Evolutionary conservation across 2,329 filamentous ascomycete genomes (phyloP).

Genomic region (Calonectria pseudoturangicola): DNA sequence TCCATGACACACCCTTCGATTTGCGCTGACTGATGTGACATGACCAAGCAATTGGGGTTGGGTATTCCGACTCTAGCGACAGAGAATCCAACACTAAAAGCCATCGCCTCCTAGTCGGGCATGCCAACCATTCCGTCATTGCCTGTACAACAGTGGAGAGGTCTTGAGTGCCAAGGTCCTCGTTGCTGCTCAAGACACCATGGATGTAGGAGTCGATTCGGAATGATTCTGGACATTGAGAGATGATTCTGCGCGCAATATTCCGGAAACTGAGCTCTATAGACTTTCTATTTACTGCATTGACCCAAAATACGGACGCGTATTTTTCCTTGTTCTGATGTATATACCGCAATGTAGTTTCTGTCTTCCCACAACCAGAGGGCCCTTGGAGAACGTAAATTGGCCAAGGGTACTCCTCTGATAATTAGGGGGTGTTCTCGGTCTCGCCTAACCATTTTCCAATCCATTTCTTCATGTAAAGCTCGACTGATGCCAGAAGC

Average conservation of each 20-base stretch:
- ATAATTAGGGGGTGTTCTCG: background rate
- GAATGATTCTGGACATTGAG: background rate
- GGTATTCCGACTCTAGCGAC: background rate
- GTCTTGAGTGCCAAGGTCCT: background rate
- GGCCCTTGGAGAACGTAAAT: background rate
- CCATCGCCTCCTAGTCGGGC: background rate
- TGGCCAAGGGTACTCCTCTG: background rate
- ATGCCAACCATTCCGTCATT: background rate
- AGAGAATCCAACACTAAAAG: conserved; percentile 3
- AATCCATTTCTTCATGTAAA: background rate
- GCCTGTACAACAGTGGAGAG: background rate
- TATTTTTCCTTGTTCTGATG: background rate
- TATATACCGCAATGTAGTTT: background rate
- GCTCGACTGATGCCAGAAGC: background rate
- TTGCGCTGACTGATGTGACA: too few species aligned
- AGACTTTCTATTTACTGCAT: background rate
- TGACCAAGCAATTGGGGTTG: background rate
- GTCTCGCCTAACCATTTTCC: background rate
- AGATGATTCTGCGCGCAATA: background rate
- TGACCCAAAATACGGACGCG: background rate
- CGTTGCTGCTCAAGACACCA: background rate
- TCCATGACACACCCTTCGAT: too few species aligned
- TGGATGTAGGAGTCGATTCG: background rate
- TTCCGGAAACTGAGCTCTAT: background rate
- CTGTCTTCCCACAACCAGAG: background rate